Evolutionary conservation across 148 eudicot genomes (phyloP).

Genomic region (Amaranthus palmeri): DNA sequence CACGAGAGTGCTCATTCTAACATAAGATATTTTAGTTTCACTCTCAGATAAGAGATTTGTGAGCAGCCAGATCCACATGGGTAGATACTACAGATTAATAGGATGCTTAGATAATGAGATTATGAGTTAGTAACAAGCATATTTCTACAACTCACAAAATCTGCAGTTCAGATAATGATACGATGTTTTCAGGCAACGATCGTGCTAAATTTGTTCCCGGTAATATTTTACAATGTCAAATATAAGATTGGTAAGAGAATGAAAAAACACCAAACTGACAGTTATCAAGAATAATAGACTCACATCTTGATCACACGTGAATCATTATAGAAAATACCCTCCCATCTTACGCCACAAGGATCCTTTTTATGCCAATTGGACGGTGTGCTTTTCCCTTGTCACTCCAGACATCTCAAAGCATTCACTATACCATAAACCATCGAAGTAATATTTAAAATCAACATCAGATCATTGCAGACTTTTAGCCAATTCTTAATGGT

Average conservation of each 20-base stretch:
- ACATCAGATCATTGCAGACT: background rate
- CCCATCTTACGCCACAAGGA: slow-evolving; percentile 37
- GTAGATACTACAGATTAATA: background rate
- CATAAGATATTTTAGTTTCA: too few species aligned
- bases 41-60: too few species aligned
- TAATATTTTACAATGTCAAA: slow-evolving; percentile 23
- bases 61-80: too few species aligned
- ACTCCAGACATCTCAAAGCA: slow-evolving; percentile 26
- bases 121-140: background rate
- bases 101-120: background rate
- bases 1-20: too few species aligned
- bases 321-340: slow-evolving; percentile 29
- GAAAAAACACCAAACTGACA: background rate
- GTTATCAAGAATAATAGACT: background rate
- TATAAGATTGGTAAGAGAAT: background rate
- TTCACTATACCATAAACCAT: slow-evolving; percentile 15
- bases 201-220: slow-evolving; percentile 29
- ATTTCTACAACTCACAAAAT: slow-evolving; percentile 25
- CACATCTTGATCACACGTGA: slow-evolving; percentile 31
- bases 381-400: slow-evolving; percentile 29
- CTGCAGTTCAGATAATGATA: slow-evolving; percentile 27
- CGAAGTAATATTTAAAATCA: background rate
- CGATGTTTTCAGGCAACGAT: slow-evolving; percentile 27
- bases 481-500: background rate
- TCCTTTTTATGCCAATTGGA: slow-evolving; percentile 29